phyloP scores from a whole-genome alignment of 768 basidiomycete species.

The Suillus bovinus region DNA sequence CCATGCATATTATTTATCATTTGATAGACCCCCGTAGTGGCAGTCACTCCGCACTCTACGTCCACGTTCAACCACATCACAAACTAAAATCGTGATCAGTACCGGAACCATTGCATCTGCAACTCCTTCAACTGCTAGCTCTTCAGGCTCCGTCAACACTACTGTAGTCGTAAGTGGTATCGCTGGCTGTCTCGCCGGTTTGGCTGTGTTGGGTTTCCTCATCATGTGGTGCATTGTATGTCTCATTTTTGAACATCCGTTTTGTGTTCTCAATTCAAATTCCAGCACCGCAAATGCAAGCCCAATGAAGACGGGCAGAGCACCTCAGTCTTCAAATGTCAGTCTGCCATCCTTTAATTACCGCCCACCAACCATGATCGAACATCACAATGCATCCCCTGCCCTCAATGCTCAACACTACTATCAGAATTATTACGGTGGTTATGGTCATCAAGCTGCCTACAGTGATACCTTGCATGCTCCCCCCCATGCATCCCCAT shows the following conservation, averaged over 20 bases:
- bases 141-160: constrained; percentile 35
- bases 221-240: constrained; percentile 50
- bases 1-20: neutral
- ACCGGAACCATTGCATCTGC: constrained; percentile 9
- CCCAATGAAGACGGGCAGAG: constrained; percentile 46
- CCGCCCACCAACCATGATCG: constrained; percentile 64
- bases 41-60: neutral
- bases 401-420: constrained; percentile 24
- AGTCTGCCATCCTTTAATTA: constrained; percentile 62
- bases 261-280: constrained; percentile 10
- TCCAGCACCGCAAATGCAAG: constrained; percentile 45
- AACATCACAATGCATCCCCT: constrained; percentile 42
- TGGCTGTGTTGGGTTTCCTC: constrained; percentile 40
- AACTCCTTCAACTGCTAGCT: constrained; percentile 33
- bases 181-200: constrained; percentile 45
- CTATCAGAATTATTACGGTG: constrained; percentile 27
- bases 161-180: constrained; percentile 40
- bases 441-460: constrained; percentile 23
- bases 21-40: neutral
- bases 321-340: constrained; percentile 57
- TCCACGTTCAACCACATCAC: neutral
- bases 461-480: constrained; percentile 20
- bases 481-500: no score
- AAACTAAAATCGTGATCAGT: neutral
- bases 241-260: constrained; percentile 1